Percentiles rank a stretch among this genome's conserved stretches.
Conservation (phyloP, 768 basidiomycete species). For the Amanita molliuscula region DNA sequence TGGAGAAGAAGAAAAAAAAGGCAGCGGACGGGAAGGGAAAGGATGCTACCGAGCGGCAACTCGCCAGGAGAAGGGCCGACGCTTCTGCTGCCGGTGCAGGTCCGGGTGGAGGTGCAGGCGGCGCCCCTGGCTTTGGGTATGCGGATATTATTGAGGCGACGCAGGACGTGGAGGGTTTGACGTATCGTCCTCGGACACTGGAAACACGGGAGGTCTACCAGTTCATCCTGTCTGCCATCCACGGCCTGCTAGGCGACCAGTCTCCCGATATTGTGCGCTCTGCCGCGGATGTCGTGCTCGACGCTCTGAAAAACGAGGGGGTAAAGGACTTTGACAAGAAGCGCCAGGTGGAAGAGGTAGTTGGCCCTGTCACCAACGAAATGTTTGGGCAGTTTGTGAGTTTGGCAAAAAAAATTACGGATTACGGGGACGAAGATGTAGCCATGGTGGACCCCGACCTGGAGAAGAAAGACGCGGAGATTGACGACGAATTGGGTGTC, state of each 20-base stretch:
- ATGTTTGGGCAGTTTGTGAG: constrained; percentile 74
- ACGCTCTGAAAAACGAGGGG: constrained; percentile 78
- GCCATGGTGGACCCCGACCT: constrained; percentile 65
- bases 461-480: constrained; percentile 77
- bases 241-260: constrained; percentile 82
- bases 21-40: constrained; percentile 52
- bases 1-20: constrained; percentile 92
- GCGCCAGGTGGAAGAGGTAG: constrained; percentile 76
- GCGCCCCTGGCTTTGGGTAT: constrained; percentile 52
- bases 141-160: constrained; percentile 93
- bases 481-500: constrained; percentile 95
- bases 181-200: constrained; percentile 86
- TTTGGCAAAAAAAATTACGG: constrained; percentile 91
- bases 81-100: constrained; percentile 17
- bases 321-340: constrained; percentile 98
- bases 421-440: constrained; percentile 87
- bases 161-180: constrained; percentile 84
- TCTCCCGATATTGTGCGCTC: constrained; percentile 93
- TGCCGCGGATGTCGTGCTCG: constrained; percentile 88
- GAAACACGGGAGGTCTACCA: constrained; percentile 95
- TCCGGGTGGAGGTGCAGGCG: constrained; percentile 12
- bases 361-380: constrained; percentile 59
- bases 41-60: constrained; percentile 47
- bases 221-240: constrained; percentile 76
- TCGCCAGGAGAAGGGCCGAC: constrained; percentile 50